Evolutionary conservation across 2,329 filamentous ascomycete genomes (phyloP), one percentile per base, ranked within the genome.

Genomic region (Fusarium concolor): DNA sequence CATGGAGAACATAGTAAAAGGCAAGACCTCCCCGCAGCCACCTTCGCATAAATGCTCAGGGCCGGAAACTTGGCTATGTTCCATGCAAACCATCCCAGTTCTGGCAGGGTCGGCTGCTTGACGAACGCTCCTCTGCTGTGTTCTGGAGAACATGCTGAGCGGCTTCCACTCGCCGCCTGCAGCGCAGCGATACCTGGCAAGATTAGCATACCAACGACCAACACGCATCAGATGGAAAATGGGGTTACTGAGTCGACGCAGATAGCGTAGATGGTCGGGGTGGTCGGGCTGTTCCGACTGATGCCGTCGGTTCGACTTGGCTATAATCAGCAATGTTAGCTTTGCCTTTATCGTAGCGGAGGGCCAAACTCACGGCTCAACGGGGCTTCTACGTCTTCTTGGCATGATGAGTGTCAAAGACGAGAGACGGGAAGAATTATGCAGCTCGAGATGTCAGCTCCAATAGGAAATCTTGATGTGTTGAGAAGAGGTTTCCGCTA

Each of bases 81-180:
- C 74, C 10, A 71, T 71, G 45, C 80, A 81, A 1, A 73, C 72
- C 78, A 81, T 81, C 28, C 78, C 78, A 2, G 74, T 76, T 41
- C 76, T 76, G 10, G 3, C 37, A n/a, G 26, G 35, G 10, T 44
- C 10, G n/a, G 43, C 4, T 26, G 10, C 6, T 22, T 15, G 9
- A 29, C 9, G 11, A 5, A 24, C 44, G 4, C 59, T 57, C 20
- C 70, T 43, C 35, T 72, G 70, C 49, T 81, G 77, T 6, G 60
- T 75, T 8, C 70, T 71, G 7, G 78, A 80, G 56, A 81, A 81
- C 5, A 61, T 64, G 5, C 65, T 46, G 4, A 76, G 51, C 0
- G 72, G 52, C 46, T 77, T 78, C 77, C 75, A 80, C 55, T 81
- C 79, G n/a, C 74, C 71, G 5, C 79, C 79, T 18, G 75, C 64